These are phyloP conservation scores for Apiotrichum domesticum DNA, from an alignment of 1,284 basidiomycete species.

Conservation along the genomic window DNA sequence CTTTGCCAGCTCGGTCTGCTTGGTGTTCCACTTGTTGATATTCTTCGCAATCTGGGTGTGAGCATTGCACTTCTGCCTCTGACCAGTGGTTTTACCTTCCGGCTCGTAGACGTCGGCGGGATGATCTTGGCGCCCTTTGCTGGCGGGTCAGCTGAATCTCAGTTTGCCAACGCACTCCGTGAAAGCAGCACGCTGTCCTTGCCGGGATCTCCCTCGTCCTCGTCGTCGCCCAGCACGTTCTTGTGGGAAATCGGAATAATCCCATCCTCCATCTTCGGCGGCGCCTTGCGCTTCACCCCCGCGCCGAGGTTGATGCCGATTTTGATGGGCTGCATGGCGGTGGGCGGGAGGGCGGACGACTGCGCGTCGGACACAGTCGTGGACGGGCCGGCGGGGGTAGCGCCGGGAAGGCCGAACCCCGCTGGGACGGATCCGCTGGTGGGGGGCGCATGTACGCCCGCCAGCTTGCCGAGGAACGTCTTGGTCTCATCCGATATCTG, in stretches of 20 bases:
- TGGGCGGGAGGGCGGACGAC: neutral
- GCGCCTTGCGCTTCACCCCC: conserved; percentile 22
- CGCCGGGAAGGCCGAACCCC: neutral
- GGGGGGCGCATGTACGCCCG: conserved; percentile 15
- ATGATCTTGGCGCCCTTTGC: conserved; percentile 59
- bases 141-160: conserved; percentile 15
- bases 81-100: conserved; percentile 60
- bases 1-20: conserved; percentile 66
- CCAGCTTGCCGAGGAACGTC: conserved; percentile 30
- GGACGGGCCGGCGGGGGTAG: neutral
- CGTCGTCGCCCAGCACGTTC: conserved; percentile 51
- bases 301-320: conserved; percentile 35
- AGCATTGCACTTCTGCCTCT: neutral
- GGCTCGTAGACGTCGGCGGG: conserved; percentile 74
- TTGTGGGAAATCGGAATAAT: conserved; percentile 33
- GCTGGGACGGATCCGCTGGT: neutral
- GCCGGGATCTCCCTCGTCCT: conserved; percentile 57
- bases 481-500: conserved; percentile 16
- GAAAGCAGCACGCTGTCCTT: conserved; percentile 46
- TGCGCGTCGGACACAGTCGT: neutral
- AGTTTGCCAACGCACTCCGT: conserved; percentile 34
- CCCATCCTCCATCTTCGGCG: conserved; percentile 23
- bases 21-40: conserved; percentile 91
- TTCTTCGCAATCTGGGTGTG: conserved; percentile 66
- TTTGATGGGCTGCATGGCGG: conserved; percentile 37